Evolutionary conservation across 1,139 yeast genomes (phyloP), one percentile per base, ranked within the genome.

Genomic region (Suhomyces choctaworum): DNA sequence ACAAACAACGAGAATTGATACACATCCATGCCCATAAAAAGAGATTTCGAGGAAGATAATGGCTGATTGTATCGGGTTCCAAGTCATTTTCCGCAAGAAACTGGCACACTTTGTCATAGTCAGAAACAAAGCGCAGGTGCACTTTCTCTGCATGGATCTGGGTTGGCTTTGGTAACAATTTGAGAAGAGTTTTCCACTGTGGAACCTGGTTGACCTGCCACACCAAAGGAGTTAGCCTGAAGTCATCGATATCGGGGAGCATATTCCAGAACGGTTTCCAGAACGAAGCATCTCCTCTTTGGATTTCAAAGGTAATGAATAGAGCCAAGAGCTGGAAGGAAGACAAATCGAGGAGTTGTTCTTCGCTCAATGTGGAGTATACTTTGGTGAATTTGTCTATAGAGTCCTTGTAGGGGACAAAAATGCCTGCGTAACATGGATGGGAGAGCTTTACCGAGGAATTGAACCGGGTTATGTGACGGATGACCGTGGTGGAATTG

Each of bases 1-100:
- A 90, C 9, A 92, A 64, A 54, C 97, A 90, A 61, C 98, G 82
- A 1, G 97, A 84, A 55, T 92, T 92, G 33, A 90, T 85, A 52
- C 92, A 81, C 48, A 86, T 68, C 95, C 96, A 90, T 0, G 85
- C 77, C 76, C 88, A 78, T 13, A 80, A 52, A 46, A 73, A 82
- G 10, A 50, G 50, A 1, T 49, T 48, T 7, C 46, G 25, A 8
- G 40, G 42, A 2, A 56, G 27, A 9, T 22, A 24, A 16, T 30
- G 15, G 3, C 12, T n/a, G 5, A 27, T 15, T 12, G 29, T 25
- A 9, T 25, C 23, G 5, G 10, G 1, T 3, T 16, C 4, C 7
- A 26, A 6, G 1, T 46, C 29, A 32, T 52, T 51, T 2, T 33
- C n/a, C 1, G 36, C 15, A 9, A 71, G 29, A 2, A 70, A 43